Conservation (phyloP, 805 yeast genomes). For the Candida berthetii region DNA sequence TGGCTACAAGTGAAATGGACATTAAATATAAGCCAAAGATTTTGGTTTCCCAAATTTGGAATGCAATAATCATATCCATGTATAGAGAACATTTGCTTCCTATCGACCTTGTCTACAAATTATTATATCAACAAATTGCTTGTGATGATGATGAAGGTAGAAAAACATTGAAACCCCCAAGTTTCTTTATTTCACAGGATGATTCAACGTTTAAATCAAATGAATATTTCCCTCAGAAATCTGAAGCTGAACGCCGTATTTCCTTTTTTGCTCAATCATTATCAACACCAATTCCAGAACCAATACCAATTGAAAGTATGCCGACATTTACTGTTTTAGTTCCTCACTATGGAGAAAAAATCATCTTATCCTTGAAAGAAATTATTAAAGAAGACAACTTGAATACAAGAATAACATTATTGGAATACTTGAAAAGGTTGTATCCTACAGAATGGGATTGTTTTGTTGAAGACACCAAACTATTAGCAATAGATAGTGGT, state of each 20-base stretch:
- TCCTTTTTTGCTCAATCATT: conserved; percentile 88
- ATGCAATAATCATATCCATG: conserved; percentile 77
- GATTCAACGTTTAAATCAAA: conserved; percentile 60
- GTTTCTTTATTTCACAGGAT: conserved; percentile 77
- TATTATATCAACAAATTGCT: conserved; percentile 41
- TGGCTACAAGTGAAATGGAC: conserved; percentile 35
- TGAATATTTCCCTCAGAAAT: conserved; percentile 52
- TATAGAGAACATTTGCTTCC: conserved; percentile 74
- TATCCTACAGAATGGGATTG: conserved; percentile 76
- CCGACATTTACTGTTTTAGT: conserved; percentile 80
- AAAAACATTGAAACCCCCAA: conserved; percentile 56
- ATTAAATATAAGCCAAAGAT: conserved; percentile 39
- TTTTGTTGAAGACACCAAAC: conserved; percentile 72
- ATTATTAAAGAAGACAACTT: conserved; percentile 64
- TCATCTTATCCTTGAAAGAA: conserved; percentile 67
- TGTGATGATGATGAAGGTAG: conserved; percentile 28
- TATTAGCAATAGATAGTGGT: conserved; percentile 51
- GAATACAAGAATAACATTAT: conserved; percentile 65
- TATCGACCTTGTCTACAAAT: conserved; percentile 61
- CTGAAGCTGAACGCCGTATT: conserved; percentile 77
- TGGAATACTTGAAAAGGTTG: conserved; percentile 72
- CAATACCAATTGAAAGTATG: conserved; percentile 61
- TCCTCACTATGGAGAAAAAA: conserved; percentile 86
- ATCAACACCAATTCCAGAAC: conserved; percentile 78
- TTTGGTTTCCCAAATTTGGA: conserved; percentile 72